Evolutionary conservation across 345 rosid species (phyloP), one percentile per base, ranked within the genome.

Genomic region (Geranium brycei): DNA sequence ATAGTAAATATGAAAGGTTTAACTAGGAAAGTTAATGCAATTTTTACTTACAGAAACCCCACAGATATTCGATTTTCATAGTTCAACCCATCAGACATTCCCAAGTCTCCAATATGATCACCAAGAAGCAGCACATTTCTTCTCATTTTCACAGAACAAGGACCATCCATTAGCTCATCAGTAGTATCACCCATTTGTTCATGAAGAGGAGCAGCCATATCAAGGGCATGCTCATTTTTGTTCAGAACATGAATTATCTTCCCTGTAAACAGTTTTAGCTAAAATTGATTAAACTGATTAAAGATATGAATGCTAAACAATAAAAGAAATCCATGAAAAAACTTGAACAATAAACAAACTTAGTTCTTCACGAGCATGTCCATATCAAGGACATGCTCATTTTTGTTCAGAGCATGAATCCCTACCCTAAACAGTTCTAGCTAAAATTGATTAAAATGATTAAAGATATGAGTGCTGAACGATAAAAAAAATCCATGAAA

Each of bases 161-260:
- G 68, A 56, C 76, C 89, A 70, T 71, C 67, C 19, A 63, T 65
- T 57, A 72, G 68, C 58, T 71, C 79, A 62, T 69, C 51, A 51
- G 3, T 58, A 61, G 3, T 58, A 61, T 79, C 83, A 47, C 90
- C 91, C 58, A 81, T 63, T 57, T 64, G 85, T 58, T 81, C 81
- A 32, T 81, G 95, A 76, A 88, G 85, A 59, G 90, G 95, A 77
- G 82, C 83, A 77, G 95, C 86, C 90, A 88, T 88, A 72, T 85
- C 97, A 66, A 88, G 83, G 70, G 95, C 96, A 69, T 82, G 97
- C 70, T 88, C 87, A 66, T 91, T 91, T 76, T 91, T 91, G 74
- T 88, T 91, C 70, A 87, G 79, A 71, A 81, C 81, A 47, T 88
- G 97, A 75, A 91, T 91, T 38, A 78, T 73, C 87, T 84, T 87